phyloP scores from a whole-genome alignment of 2,329 filamentous ascomycete genomes.

The Penicillium verrucosum region DNA sequence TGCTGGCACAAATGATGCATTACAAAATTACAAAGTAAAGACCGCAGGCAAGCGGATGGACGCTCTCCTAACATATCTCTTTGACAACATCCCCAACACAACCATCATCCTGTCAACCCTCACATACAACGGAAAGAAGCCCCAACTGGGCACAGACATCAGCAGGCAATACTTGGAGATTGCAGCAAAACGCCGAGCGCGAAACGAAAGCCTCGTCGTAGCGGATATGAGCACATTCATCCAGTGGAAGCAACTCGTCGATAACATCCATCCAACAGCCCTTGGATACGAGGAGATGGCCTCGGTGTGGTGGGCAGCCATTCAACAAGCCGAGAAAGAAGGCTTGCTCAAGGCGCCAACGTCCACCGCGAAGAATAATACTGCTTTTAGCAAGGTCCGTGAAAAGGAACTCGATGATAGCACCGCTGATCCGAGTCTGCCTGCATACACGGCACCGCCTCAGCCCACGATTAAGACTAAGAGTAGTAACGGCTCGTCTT shows the following conservation, averaged over 20 bases:
- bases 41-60: conserved; percentile 25
- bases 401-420: conserved; percentile 12
- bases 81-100: conserved; percentile 21
- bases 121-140: conserved; percentile 20
- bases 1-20: conserved; percentile 36
- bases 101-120: conserved; percentile 36
- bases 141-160: conserved; percentile 8
- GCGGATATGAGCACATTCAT: conserved; percentile 29
- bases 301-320: conserved; percentile 27
- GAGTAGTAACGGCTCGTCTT: background rate
- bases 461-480: background rate
- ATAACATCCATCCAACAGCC: conserved; percentile 25
- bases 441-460: conserved; percentile 6
- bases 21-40: conserved; percentile 20
- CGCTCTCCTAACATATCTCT: conserved; percentile 25
- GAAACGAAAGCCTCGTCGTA: conserved; percentile 22
- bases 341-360: background rate
- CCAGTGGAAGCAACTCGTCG: conserved; percentile 15
- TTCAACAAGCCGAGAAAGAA: conserved; percentile 18
- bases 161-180: conserved; percentile 28
- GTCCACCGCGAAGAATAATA: background rate
- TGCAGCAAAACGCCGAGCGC: conserved; percentile 18
- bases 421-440: conserved; percentile 3
- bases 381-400: background rate
- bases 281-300: conserved; percentile 29